Percentiles rank a stretch among this genome's conserved stretches.
These are phyloP conservation scores for Houttuynia cordata DNA, from an alignment of 164 flowering plant genomes.

Conservation along the genomic window DNA sequence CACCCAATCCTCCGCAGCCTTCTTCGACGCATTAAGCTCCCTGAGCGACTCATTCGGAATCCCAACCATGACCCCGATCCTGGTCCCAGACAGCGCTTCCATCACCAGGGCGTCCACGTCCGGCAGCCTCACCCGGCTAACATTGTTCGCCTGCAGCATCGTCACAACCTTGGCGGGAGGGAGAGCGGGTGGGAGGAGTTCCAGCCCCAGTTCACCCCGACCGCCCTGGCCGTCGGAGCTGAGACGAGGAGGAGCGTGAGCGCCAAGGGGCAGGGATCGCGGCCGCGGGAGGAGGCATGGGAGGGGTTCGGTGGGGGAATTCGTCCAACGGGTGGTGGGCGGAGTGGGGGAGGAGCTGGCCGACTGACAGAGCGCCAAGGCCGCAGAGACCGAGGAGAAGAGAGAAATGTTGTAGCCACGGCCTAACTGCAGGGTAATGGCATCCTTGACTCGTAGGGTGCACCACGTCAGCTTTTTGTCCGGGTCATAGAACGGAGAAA, in stretches of 20 bases:
- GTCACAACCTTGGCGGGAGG: slow-evolving; percentile 62
- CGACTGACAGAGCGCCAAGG: not conserved
- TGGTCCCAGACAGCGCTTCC: slow-evolving; percentile 52
- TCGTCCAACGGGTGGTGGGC: not conserved
- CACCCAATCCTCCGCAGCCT: slow-evolving; percentile 71
- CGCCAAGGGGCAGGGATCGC: not conserved
- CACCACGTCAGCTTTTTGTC: too few species aligned
- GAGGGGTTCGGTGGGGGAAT: not conserved
- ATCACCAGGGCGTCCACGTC: slow-evolving; percentile 71
- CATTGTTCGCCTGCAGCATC: slow-evolving; percentile 58
- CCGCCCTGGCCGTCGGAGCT: slow-evolving; percentile 10
- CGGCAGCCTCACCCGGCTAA: slow-evolving; percentile 58
- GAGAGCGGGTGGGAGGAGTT: slow-evolving; percentile 69
- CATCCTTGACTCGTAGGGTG: too few species aligned
- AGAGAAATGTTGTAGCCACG: too few species aligned
- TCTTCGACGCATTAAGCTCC: slow-evolving; percentile 47
- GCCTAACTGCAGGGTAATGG: too few species aligned
- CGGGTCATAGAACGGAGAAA: too few species aligned
- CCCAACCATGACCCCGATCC: slow-evolving; percentile 55
- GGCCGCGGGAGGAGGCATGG: not conserved
- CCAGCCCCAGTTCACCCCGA: slow-evolving; percentile 97
- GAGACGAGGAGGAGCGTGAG: not conserved
- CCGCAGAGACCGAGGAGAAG: not conserved
- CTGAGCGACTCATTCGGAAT: slow-evolving; percentile 69
- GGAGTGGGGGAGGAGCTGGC: not conserved